Evolutionary conservation across 176 grass and related monocot genomes (phyloP).

Genomic region (Triticum urartu): DNA sequence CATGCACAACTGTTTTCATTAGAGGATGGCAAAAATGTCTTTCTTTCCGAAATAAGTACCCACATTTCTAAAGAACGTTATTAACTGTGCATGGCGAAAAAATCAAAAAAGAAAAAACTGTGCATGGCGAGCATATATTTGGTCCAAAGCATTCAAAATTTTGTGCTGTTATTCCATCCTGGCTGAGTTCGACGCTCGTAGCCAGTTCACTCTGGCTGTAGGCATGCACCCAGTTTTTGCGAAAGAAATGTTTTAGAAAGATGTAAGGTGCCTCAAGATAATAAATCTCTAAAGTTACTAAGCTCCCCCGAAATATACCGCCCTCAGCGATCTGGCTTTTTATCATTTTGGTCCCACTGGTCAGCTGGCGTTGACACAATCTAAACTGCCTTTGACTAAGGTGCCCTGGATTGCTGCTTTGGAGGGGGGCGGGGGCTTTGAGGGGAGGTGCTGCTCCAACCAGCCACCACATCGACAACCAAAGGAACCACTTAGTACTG

Average conservation of each 20-base stretch:
- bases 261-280: not conserved
- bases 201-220: not conserved
- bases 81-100: not conserved
- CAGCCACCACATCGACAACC: too few species aligned
- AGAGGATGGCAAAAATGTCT: not conserved
- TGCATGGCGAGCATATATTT: not conserved
- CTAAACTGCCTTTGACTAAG: too few species aligned
- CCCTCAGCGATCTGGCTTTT: too few species aligned
- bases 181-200: not conserved
- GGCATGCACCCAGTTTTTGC: not conserved
- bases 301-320: too few species aligned
- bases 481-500: too few species aligned
- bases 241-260: not conserved
- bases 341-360: too few species aligned
- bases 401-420: too few species aligned
- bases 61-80: not conserved
- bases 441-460: too few species aligned
- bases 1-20: not conserved
- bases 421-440: too few species aligned
- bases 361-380: too few species aligned
- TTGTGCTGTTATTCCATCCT: not conserved
- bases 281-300: not conserved
- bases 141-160: not conserved
- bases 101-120: too few species aligned
- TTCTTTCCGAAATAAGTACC: not conserved